Conservation (phyloP, 352 stramenopile genomes). For the Phytophthora kernoviae region DNA sequence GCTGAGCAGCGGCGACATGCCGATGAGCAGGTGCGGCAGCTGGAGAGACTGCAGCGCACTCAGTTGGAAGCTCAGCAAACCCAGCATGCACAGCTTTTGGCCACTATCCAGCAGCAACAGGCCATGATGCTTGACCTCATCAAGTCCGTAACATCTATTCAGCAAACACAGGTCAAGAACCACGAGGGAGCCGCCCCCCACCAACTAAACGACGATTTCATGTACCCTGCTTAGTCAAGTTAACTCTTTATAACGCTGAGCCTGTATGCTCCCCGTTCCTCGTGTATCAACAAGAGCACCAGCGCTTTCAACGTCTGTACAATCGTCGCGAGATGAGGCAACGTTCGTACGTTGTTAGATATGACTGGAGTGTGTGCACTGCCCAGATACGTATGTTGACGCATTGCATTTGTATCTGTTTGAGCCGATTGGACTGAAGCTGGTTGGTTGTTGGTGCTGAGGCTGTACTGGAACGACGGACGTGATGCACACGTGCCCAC, state of each 20-base stretch:
- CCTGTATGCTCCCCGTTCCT: no score
- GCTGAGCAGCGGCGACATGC: conserved; percentile 31
- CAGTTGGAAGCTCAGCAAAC: conserved; percentile 36
- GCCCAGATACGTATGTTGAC: conserved; percentile 39
- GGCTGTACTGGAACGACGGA: conserved; percentile 20
- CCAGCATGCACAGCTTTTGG: no score
- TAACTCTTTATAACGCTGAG: no score
- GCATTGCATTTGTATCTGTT: conserved; percentile 34
- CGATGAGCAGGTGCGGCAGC: conserved; percentile 33
- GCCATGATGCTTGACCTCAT: no score
- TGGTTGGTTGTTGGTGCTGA: conserved; percentile 18
- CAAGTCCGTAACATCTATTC: no score
- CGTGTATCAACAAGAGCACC: no score
- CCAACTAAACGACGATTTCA: no score
- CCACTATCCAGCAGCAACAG: conserved; percentile 45
- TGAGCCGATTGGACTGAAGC: not conserved
- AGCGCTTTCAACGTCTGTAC: no score
- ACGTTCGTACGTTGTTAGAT: conserved; percentile 25
- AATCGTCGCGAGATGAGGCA: conserved; percentile 20
- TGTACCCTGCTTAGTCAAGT: no score
- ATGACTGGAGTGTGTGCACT: conserved; percentile 25
- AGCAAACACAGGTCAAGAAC: not conserved
- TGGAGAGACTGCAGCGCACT: conserved; percentile 28
- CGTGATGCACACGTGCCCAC: not conserved
- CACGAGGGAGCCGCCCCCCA: no score